Evolutionary conservation across 139 green algal genomes (phyloP).

Genomic region (Pseudopediastrum boryanum): DNA sequence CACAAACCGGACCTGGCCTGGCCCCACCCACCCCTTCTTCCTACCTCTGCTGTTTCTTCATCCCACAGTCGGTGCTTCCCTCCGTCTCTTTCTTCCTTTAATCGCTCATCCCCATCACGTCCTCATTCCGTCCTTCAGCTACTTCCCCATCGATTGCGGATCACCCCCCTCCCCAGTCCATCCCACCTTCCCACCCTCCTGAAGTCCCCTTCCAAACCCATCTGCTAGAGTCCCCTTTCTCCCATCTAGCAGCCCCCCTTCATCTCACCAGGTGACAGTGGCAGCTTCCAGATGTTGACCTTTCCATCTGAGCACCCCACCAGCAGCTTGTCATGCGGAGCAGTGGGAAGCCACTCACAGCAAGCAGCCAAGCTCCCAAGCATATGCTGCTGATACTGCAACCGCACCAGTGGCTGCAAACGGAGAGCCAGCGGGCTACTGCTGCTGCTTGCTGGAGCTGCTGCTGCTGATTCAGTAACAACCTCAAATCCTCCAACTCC

Average conservation of each 20-base stretch:
- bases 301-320: conserved; percentile 70
- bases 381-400: conserved; percentile 13
- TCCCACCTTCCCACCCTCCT: too few relatives aligned
- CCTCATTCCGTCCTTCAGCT: too few relatives aligned
- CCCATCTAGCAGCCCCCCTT: not conserved
- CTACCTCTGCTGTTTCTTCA: too few relatives aligned
- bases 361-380: conserved; percentile 50
- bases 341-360: conserved; percentile 59
- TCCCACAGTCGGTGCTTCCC: too few relatives aligned
- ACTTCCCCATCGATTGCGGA: too few relatives aligned
- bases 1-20: too few relatives aligned
- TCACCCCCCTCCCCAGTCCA: too few relatives aligned
- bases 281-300: conserved; percentile 52
- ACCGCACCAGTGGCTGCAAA: not conserved
- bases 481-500: conserved; percentile 5
- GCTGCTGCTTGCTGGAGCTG: not conserved
- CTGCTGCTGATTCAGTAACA: not conserved
- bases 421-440: conserved; percentile 4
- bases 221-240: not conserved
- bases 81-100: too few relatives aligned
- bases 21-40: too few relatives aligned
- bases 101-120: too few relatives aligned
- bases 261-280: not conserved
- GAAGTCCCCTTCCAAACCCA: not conserved
- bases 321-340: conserved; percentile 58